Evolutionary conservation across 306 rosid genomes (phyloP), one percentile per base, ranked within the genome.

Genomic region (Geum urbanum): DNA sequence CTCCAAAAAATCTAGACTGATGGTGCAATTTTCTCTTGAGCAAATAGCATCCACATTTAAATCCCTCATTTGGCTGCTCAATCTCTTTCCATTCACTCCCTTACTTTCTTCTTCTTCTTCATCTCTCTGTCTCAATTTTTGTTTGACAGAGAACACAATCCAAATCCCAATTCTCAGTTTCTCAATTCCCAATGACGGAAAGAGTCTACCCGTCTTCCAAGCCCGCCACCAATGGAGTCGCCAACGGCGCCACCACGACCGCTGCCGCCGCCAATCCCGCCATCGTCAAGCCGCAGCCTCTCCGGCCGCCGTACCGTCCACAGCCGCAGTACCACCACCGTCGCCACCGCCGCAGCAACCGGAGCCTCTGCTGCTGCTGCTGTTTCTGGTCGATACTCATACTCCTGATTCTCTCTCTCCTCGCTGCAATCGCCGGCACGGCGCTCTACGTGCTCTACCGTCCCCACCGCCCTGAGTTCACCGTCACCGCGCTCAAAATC

Each of bases 381-480:
- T 94, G 96, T 65, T 94, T 94, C 87, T 94, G 99, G 99, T 78
- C 92, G 0, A 76, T 94, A 4, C 89, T 94, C 59, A 4, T 80
- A 15, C 2, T 91, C 52, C 80, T 94, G 9, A 81, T 72, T 15
- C 67, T 79, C 0, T 84, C 85, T 0, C 92, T 94, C 39, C 86
- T 91, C 60, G 89, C 81, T 0, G 86, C 96, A 18, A 88, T 94
- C 1, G 87, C 89, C 63, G 97, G 87, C 24, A 86, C 95, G 3
- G 91, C 88, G 0, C 80, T 94, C 1, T 94, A 94, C 75, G 87
- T 89, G 4, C 91, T 94, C 9, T 94, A 91, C 87, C 97, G 78
- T 3, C 99, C 99, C 2, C 97, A 86, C 81, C 92, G 85, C 5
- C 99, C 99, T 0, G 77, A 94, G 74, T 94, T 94, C 91, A 87